These are phyloP conservation scores for Neurospora sp. DNA, from an alignment of 495 filamentous ascomycete genomes.

Conservation along the genomic window DNA sequence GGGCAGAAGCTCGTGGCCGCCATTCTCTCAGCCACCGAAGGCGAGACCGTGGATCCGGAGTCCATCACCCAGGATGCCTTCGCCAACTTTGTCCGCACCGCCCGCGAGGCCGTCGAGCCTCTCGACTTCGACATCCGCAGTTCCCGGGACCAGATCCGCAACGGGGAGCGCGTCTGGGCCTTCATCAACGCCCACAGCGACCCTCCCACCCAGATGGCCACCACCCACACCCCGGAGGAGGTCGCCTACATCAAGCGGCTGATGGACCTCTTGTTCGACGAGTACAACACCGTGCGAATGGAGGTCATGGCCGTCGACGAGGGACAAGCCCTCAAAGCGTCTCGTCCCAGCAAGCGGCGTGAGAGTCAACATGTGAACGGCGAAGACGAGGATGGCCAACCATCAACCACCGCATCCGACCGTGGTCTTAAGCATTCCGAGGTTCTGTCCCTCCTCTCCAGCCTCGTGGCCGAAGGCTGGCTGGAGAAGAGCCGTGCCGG, in stretches of 20 bases:
- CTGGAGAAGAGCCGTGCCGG: constrained; percentile 59
- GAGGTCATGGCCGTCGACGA: constrained; percentile 73
- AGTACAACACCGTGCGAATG: constrained; percentile 60
- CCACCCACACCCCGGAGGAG: constrained; percentile 69
- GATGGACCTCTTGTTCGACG: constrained; percentile 87
- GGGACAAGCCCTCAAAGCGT: constrained; percentile 63
- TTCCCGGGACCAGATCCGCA: constrained; percentile 49
- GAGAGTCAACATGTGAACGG: constrained; percentile 26
- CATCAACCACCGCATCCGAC: constrained; percentile 12
- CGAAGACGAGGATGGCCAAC: constrained; percentile 29
- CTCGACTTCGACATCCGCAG: constrained; percentile 83
- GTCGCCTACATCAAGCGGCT: constrained; percentile 81
- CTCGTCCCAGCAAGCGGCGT: constrained; percentile 34
- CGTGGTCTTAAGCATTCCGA: constrained; percentile 61
- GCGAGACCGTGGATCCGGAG: constrained; percentile 20
- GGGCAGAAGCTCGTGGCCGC: constrained; percentile 63
- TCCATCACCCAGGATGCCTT: constrained; percentile 63
- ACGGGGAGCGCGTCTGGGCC: constrained; percentile 49
- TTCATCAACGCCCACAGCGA: constrained; percentile 88
- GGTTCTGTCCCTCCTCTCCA: constrained; percentile 60
- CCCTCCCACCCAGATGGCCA: constrained; percentile 76
- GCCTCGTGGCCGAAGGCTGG: constrained; percentile 74
- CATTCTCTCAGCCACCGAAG: constrained; percentile 49
- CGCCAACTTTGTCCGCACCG: constrained; percentile 52
- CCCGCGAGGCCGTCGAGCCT: constrained; percentile 60